Conservation (phyloP, 305 asterid species). For the Plantago coronopus region DNA sequence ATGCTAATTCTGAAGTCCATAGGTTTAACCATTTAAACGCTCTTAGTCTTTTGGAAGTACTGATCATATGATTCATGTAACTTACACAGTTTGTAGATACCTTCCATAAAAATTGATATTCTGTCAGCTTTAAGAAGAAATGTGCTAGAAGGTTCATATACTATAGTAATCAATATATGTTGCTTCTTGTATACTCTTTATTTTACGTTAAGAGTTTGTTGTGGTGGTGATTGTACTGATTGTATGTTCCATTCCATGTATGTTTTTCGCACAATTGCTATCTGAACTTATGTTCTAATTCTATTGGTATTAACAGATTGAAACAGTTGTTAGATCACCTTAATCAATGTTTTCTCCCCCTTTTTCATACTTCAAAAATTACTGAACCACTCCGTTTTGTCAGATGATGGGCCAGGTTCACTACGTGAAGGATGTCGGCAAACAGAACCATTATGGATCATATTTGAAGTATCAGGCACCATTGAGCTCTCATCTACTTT, state of each 20-base stretch:
- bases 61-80: not conserved
- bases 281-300: no score
- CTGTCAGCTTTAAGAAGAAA: not conserved
- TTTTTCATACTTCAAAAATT: no score
- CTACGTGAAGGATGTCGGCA: conserved; percentile 77
- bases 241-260: no score
- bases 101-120: not conserved
- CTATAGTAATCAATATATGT: no score
- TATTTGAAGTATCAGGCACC: conserved; percentile 76
- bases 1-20: not conserved
- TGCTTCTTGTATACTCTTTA: no score
- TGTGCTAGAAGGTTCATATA: no score
- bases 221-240: not conserved
- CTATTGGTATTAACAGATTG: not conserved
- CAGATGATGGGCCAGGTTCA: conserved; percentile 95
- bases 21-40: not conserved
- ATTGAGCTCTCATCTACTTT: conserved; percentile 65
- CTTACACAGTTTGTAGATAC: conserved; percentile 7
- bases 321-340: not conserved
- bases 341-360: no score
- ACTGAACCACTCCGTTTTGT: no score
- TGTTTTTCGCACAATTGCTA: not conserved
- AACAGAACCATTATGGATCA: conserved; percentile 76
- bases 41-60: not conserved
- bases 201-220: no score